Evolutionary conservation across 129 eudicot species (phyloP).

Genomic region (Tagetes patula): DNA sequence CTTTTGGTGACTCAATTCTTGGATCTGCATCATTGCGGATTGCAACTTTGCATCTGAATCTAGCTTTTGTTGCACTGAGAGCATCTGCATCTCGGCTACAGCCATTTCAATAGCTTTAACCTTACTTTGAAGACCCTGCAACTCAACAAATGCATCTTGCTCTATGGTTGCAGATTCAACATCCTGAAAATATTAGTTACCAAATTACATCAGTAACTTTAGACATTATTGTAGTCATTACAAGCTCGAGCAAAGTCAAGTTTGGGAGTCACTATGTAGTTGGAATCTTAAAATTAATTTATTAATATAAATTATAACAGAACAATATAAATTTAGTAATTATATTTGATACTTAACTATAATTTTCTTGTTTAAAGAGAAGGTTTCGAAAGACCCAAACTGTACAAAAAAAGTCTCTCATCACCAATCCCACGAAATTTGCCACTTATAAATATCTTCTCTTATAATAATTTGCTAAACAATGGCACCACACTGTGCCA

Average conservation of each 20-base stretch:
- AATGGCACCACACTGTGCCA: too few relatives aligned
- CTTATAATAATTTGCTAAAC: too few relatives aligned
- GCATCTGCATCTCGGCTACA: constrained; percentile 51
- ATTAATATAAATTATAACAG: background rate
- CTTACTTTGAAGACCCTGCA: constrained; percentile 55
- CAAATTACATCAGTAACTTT: background rate
- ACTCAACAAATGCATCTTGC: constrained; percentile 37
- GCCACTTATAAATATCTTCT: background rate
- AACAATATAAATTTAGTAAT: background rate
- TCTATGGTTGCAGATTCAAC: constrained; percentile 24
- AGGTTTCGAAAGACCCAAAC: background rate
- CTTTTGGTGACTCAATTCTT: constrained; percentile 48
- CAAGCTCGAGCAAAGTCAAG: background rate
- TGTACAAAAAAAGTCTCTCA: background rate
- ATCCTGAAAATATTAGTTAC: constrained; percentile 38
- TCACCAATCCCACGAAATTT: background rate
- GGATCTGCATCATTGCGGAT: constrained; percentile 55
- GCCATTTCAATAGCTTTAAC: constrained; percentile 52
- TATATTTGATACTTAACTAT: too few relatives aligned
- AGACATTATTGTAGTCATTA: background rate
- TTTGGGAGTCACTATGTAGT: background rate
- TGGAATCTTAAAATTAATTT: background rate
- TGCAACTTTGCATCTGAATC: constrained; percentile 54
- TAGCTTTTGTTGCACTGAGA: constrained; percentile 43
- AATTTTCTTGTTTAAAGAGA: too few relatives aligned